Percentiles rank a stretch among this genome's conserved stretches.
These are phyloP conservation scores for Cicer arietinum DNA, from an alignment of 306 rosid genomes.

Conservation along the genomic window DNA sequence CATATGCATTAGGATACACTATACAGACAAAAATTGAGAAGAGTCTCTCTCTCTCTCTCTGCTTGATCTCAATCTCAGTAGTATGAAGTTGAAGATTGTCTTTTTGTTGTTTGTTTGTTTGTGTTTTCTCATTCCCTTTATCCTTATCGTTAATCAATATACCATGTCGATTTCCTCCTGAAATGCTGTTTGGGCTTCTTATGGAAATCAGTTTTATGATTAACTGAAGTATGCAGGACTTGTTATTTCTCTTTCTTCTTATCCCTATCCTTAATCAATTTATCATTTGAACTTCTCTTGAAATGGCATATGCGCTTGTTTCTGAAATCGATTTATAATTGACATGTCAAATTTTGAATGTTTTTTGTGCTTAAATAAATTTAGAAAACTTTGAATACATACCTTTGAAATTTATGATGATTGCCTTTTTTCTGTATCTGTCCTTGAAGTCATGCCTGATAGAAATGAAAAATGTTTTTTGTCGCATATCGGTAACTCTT, in stretches of 20 bases:
- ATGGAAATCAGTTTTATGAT: too few relatives aligned
- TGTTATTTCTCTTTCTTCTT: conserved; percentile 6
- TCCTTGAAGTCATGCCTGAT: conserved; percentile 25
- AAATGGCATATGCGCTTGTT: conserved; percentile 13
- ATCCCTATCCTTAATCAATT: conserved; percentile 7
- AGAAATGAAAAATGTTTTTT: conserved; percentile 30
- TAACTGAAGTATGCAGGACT: not conserved
- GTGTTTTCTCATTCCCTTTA: too few relatives aligned
- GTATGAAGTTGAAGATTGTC: conserved; percentile 12
- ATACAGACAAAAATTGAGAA: conserved; percentile 32
- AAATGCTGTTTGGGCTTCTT: too few relatives aligned
- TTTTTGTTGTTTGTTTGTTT: conserved; percentile 9
- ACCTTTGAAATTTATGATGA: not conserved
- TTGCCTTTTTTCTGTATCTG: not conserved
- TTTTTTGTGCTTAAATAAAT: not conserved
- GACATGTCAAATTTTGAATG: conserved; percentile 25
- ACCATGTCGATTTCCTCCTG: too few relatives aligned
- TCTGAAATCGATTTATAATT: conserved; percentile 6
- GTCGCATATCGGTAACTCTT: conserved; percentile 14
- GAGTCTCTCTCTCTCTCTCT: not conserved
- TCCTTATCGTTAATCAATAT: too few relatives aligned
- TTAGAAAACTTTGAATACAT: conserved; percentile 9
- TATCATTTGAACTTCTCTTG: not conserved
- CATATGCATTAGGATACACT: not conserved
- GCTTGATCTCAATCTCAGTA: conserved; percentile 3